phyloP scores from a whole-genome alignment of 2,329 filamentous ascomycete genomes.

The Phialophora verrucosa region DNA sequence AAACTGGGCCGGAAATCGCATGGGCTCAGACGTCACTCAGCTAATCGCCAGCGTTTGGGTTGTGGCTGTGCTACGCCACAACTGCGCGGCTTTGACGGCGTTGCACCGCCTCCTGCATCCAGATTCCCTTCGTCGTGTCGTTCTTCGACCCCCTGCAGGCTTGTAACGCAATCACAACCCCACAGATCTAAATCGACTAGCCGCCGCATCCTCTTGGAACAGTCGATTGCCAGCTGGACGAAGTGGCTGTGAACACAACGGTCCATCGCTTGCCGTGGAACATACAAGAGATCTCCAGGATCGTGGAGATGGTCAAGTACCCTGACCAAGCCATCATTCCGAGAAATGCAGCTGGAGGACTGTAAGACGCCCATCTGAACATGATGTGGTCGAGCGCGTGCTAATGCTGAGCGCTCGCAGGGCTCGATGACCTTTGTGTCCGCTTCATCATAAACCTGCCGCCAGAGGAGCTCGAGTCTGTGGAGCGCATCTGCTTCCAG shows the following conservation, averaged over 20 bases:
- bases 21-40: neutral
- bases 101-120: conserved; percentile 4
- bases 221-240: conserved; percentile 17
- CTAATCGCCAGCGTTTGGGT: neutral
- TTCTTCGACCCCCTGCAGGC: conserved; percentile 8
- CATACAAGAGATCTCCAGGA: conserved; percentile 13
- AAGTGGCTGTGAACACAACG: conserved; percentile 23
- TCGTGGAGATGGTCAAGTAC: conserved; percentile 65
- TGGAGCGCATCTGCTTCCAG: conserved; percentile 96
- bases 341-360: conserved; percentile 85
- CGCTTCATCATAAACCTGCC: conserved; percentile 98
- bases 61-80: conserved; percentile 17
- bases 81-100: neutral
- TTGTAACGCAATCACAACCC: conserved; percentile 17
- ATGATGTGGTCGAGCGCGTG: conserved; percentile 9
- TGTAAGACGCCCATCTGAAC: conserved; percentile 59
- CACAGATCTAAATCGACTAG: conserved; percentile 15
- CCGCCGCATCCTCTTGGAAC: neutral
- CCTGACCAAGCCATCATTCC: conserved; percentile 48
- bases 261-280: conserved; percentile 10
- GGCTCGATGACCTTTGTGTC: conserved; percentile 96
- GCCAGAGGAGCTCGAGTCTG: conserved; percentile 83
- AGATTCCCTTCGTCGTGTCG: neutral
- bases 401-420: conserved; percentile 51
- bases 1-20: conserved; percentile 3